phyloP scores from a whole-genome alignment of 352 stramenopile species.

The Phytopythium chamaehyphon region DNA sequence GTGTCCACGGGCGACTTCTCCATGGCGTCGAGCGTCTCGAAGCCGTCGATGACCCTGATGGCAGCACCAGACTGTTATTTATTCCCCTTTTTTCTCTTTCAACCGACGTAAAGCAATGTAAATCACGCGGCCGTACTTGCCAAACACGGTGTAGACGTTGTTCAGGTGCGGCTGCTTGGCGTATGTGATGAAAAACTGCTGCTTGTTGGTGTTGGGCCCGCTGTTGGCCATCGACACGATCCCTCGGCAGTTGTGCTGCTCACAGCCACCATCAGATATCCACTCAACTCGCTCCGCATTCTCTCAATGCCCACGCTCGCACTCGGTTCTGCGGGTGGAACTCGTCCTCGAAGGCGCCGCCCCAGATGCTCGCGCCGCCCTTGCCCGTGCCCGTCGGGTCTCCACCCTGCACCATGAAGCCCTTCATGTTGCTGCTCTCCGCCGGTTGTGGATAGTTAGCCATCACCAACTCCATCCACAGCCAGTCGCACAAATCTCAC shows the following conservation, averaged over 20 bases:
- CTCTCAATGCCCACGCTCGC: conserved; percentile 6
- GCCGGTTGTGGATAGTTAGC: neutral
- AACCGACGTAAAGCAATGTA: conserved; percentile 3
- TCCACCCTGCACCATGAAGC: conserved; percentile 88
- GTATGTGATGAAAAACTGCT: conserved; percentile 99
- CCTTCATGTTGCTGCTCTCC: conserved; percentile 71
- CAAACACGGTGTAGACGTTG: conserved; percentile 98
- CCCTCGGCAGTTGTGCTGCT: conserved; percentile 82
- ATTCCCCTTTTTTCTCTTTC: neutral
- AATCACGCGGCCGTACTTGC: conserved; percentile 53
- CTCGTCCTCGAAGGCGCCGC: conserved; percentile 87
- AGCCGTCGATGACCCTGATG: conserved; percentile 90
- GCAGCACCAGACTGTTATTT: neutral
- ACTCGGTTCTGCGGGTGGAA: conserved; percentile 88
- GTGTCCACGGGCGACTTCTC: conserved; percentile 92
- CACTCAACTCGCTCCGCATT: conserved; percentile 6
- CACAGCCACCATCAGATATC: conserved; percentile 7
- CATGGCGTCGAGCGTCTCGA: conserved; percentile 96
- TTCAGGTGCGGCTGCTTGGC: conserved; percentile 96
- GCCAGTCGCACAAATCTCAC: too few relatives aligned
- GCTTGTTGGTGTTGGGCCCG: conserved; percentile 90
- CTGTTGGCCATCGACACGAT: conserved; percentile 93
- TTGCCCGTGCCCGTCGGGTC: conserved; percentile 91
- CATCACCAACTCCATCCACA: neutral
- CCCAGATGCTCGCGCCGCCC: conserved; percentile 89